Conservation (phyloP, 345 rosid species). For the Tarenaya hassleriana region DNA sequence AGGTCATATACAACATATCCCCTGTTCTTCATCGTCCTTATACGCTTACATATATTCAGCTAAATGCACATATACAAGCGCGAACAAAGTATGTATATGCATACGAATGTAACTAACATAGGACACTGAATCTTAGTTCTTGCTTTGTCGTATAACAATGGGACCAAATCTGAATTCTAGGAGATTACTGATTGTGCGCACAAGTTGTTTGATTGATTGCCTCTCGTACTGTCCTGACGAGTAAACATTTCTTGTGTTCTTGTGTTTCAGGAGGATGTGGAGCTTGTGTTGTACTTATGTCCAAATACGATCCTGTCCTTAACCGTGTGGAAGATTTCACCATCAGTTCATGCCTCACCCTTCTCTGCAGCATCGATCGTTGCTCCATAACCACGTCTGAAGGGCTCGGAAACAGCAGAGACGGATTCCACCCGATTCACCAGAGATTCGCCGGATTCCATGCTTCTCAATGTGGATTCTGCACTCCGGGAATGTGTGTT, state of each 20-base stretch:
- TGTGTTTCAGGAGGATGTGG: slow-evolving; percentile 77
- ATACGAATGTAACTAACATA: too few species aligned
- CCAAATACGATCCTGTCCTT: slow-evolving; percentile 47
- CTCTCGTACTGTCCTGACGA: too few species aligned
- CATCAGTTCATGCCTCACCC: slow-evolving; percentile 74
- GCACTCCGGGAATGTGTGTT: slow-evolving; percentile 88
- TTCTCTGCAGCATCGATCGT: slow-evolving; percentile 67
- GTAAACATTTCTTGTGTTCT: neutral
- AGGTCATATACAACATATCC: slow-evolving; percentile 32
- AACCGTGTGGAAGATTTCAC: slow-evolving; percentile 61
- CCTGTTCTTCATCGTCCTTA: too few species aligned
- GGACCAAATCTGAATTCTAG: neutral
- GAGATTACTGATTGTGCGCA: neutral
- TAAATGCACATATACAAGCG: too few species aligned
- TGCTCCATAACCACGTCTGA: slow-evolving; percentile 73
- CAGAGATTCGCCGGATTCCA: slow-evolving; percentile 71
- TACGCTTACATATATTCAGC: too few species aligned
- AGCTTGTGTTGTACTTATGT: slow-evolving; percentile 75
- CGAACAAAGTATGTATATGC: too few species aligned
- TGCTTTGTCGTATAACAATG: too few species aligned
- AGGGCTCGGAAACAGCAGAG: slow-evolving; percentile 81
- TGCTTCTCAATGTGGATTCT: slow-evolving; percentile 92
- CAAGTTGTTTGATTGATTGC: neutral
- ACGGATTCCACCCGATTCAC: slow-evolving; percentile 81
- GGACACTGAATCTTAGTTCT: too few species aligned